A percentile compares a stretch with the other conserved stretches of the same genome.
These are phyloP conservation scores for Macadamia tetraphylla DNA, from an alignment of 164 flowering plant genomes.

Conservation along the genomic window DNA sequence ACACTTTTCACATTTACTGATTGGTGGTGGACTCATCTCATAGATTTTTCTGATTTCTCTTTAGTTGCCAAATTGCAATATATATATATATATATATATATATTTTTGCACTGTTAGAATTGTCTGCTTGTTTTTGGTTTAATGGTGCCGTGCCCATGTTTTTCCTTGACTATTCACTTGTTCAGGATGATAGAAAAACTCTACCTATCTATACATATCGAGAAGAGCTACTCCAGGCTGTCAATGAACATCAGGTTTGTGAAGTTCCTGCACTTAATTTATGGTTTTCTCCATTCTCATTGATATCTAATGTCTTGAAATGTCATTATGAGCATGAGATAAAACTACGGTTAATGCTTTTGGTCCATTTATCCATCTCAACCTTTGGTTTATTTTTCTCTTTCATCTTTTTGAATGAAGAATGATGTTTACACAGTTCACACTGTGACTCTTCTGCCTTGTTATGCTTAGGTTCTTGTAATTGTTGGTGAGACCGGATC, in stretches of 20 bases:
- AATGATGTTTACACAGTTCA: too few species aligned
- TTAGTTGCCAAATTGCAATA: background rate
- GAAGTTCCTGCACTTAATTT: background rate
- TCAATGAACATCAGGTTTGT: slow-evolving; percentile 73
- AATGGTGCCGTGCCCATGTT: background rate
- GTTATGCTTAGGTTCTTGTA: slow-evolving; percentile 55
- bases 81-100: too few species aligned
- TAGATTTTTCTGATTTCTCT: background rate
- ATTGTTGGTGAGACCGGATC: slow-evolving; percentile 99
- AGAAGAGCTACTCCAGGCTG: slow-evolving; percentile 73
- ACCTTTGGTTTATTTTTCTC: too few species aligned
- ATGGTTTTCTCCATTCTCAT: background rate
- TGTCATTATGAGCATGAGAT: background rate
- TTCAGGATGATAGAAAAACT: slow-evolving; percentile 79
- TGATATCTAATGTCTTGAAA: too few species aligned
- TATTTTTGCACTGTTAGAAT: background rate
- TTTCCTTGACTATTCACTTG: slow-evolving; percentile 21
- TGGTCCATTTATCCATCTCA: too few species aligned
- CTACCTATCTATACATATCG: slow-evolving; percentile 78
- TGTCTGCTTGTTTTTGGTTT: background rate
- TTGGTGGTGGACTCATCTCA: background rate
- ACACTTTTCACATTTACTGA: background rate
- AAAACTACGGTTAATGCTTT: too few species aligned
- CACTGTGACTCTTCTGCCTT: too few species aligned
- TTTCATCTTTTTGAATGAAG: background rate